phyloP scores from a whole-genome alignment of 164 flowering plant genomes.

The Tinospora cordifolia region DNA sequence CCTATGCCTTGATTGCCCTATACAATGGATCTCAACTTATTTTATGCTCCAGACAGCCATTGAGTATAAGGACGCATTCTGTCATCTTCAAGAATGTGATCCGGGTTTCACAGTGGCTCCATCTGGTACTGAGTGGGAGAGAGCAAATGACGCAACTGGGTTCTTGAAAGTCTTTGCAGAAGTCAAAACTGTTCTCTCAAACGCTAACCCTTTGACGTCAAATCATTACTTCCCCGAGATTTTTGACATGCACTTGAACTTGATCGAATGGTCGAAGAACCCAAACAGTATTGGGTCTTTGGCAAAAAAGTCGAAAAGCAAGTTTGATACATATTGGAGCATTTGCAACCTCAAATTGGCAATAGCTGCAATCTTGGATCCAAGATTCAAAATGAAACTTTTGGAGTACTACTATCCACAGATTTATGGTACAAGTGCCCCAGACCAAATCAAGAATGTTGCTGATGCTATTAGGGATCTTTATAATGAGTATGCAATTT shows the following conservation, averaged over 20 bases:
- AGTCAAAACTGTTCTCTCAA: constrained; percentile 30
- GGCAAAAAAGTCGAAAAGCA: constrained; percentile 52
- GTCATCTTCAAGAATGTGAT: constrained; percentile 42
- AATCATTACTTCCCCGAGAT: constrained; percentile 57
- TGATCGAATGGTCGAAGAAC: constrained; percentile 55
- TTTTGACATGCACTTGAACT: constrained; percentile 50
- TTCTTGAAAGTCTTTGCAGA: constrained; percentile 52
- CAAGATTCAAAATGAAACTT: constrained; percentile 66
- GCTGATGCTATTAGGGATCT: constrained; percentile 46
- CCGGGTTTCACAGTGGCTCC: constrained; percentile 26
- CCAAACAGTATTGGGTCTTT: constrained; percentile 40
- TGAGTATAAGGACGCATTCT: constrained; percentile 41
- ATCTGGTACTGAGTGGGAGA: constrained; percentile 56
- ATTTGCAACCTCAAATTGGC: constrained; percentile 55
- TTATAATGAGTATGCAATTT: constrained; percentile 40
- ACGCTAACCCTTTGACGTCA: constrained; percentile 40
- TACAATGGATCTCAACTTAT: constrained; percentile 49
- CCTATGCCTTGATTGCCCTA: constrained; percentile 38
- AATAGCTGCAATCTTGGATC: constrained; percentile 54
- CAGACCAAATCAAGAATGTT: constrained; percentile 41
- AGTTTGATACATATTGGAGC: constrained; percentile 64
- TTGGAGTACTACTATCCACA: constrained; percentile 62
- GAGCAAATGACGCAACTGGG: constrained; percentile 32
- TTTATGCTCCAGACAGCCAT: constrained; percentile 52
- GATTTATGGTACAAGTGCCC: constrained; percentile 43